Evolutionary conservation across 2,329 filamentous ascomycete genomes (phyloP).

Genomic region (Diaporthe nobilis): DNA sequence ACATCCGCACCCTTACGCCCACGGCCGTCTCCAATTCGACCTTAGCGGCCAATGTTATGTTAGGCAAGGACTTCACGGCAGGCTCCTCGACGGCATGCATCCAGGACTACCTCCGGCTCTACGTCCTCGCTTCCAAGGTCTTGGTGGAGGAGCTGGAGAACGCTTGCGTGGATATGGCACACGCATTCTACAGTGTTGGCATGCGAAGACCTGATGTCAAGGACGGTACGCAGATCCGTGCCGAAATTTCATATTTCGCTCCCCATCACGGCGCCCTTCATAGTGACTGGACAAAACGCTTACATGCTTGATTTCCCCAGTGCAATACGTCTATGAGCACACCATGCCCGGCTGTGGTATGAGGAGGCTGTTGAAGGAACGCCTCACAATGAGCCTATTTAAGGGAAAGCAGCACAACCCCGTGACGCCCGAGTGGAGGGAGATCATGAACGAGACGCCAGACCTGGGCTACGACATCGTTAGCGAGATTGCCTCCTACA

Average conservation of each 20-base stretch:
- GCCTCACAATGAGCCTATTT: constrained; percentile 38
- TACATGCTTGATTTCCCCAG: not conserved
- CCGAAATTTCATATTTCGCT: not conserved
- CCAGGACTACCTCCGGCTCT: constrained; percentile 35
- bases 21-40: constrained; percentile 18
- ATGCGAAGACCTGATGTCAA: constrained; percentile 37
- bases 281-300: not conserved
- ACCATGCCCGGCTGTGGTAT: constrained; percentile 35
- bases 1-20: constrained; percentile 33
- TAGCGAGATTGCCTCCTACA: constrained; percentile 35
- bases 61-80: constrained; percentile 12
- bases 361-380: constrained; percentile 37
- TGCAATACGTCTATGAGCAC: constrained; percentile 40
- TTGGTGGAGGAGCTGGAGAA: constrained; percentile 41
- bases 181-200: constrained; percentile 37
- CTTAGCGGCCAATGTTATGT: not conserved
- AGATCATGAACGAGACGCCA: constrained; percentile 36
- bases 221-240: constrained; percentile 12
- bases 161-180: constrained; percentile 37
- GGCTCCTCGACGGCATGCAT: constrained; percentile 24
- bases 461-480: constrained; percentile 39
- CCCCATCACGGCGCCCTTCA: not conserved
- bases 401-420: constrained; percentile 39
- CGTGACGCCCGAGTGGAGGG: constrained; percentile 34
- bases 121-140: constrained; percentile 38